Evolutionary conservation across 768 basidiomycete species (phyloP), one percentile per base, ranked within the genome.

Genomic region (Suillus clintonianus): DNA sequence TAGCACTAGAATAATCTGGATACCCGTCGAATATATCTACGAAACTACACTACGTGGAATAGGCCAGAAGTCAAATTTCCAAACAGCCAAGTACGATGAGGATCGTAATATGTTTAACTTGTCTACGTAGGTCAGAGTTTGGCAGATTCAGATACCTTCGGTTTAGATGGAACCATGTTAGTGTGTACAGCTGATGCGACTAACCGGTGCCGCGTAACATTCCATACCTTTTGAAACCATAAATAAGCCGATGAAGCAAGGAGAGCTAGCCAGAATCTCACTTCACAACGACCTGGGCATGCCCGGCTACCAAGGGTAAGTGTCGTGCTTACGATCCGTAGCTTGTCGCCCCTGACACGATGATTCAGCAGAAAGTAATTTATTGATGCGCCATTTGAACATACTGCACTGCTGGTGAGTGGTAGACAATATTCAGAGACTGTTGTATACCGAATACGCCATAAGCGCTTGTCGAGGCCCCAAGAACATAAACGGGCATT

Each of bases 151-250:
- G 84, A 32, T 32, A 7, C 32, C 32, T 32, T 32, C 7, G 32
- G 32, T 32, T 32, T 32, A 32, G 32, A 83, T 0, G 85, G 80
- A 24, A 74, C 68, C 85, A 86, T 86, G 65, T 85, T 86, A 59
- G 82, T 78, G 54, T 87, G 85, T 1, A 82, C 78, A 1, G 83
- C 86, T 1, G 86, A 85, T 5, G 81, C 82, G 10, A 85, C 81
- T 6, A 88, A 74, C 13, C 85, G 81, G 62, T 80, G 82, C 63
- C 80, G 76, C 2, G 82, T 85, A 14, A 72, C 72, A 61, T 83
- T 86, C 86, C 86, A 88, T 41, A 88, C 83, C 86, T 87, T 32
- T 51, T 6, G 9, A 37, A 19, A 9, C 47, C n/a, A 19, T 51
- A 41, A 14, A 37, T 32, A 48, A 53, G 47, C 43, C 32, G 14